These are phyloP conservation scores for Suhomyces kunorum DNA, from an alignment of 1,139 yeast genomes.

Conservation along the genomic window DNA sequence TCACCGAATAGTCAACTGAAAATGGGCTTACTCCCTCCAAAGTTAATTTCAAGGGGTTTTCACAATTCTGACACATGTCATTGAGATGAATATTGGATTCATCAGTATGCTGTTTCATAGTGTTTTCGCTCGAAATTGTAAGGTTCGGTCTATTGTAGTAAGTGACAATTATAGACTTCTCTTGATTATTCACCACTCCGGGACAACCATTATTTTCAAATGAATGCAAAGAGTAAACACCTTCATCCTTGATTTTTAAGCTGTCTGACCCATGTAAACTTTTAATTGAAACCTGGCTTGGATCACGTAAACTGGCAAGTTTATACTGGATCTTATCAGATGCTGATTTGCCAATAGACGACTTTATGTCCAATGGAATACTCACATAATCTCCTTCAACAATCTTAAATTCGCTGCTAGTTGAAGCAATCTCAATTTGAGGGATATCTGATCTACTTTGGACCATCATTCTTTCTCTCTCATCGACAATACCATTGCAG, in stretches of 20 bases:
- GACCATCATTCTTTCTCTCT: slow-evolving; percentile 41
- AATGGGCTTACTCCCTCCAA: slow-evolving; percentile 72
- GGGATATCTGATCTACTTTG: slow-evolving; percentile 27
- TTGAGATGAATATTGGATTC: slow-evolving; percentile 25
- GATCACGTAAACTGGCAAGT: slow-evolving; percentile 21
- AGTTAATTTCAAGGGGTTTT: slow-evolving; percentile 26
- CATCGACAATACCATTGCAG: slow-evolving; percentile 56
- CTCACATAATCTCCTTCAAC: slow-evolving; percentile 62
- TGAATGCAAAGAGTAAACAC: slow-evolving; percentile 59
- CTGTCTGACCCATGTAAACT: slow-evolving; percentile 35
- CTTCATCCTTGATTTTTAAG: slow-evolving; percentile 55
- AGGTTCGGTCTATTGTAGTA: slow-evolving; percentile 60
- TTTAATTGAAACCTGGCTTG: slow-evolving; percentile 23
- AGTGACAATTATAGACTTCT: slow-evolving; percentile 42
- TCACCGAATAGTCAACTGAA: slow-evolving; percentile 63
- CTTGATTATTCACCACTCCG: slow-evolving; percentile 49
- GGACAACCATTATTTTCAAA: slow-evolving; percentile 69
- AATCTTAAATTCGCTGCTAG: slow-evolving; percentile 28
- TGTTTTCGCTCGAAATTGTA: slow-evolving; percentile 24
- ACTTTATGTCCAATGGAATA: slow-evolving; percentile 54
- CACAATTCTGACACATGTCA: slow-evolving; percentile 38
- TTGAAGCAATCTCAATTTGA: slow-evolving; percentile 10
- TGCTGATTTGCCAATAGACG: slow-evolving; percentile 30
- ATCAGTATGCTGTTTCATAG: slow-evolving; percentile 22
- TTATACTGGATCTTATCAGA: slow-evolving; percentile 32